These are phyloP conservation scores for Tricholoma hemisulphureum DNA, from an alignment of 768 basidiomycete species.

Conservation along the genomic window DNA sequence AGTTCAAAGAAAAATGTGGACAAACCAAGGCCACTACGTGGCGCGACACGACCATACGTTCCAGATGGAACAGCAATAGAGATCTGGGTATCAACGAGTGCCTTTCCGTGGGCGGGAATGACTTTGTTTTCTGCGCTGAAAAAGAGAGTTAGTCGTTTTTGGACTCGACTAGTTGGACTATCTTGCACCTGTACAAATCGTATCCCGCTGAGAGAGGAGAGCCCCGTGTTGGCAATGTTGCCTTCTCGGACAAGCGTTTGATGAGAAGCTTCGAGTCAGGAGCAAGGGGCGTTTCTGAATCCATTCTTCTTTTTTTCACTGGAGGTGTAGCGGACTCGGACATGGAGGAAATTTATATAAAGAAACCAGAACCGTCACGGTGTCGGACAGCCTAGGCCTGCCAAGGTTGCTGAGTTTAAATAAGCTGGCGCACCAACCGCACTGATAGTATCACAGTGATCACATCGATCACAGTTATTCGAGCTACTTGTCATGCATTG, in stretches of 20 bases:
- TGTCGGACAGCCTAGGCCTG: no score
- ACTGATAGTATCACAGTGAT: no score
- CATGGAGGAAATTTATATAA: slow-evolving; percentile 28
- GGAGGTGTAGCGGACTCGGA: slow-evolving; percentile 36
- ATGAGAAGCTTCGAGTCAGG: slow-evolving; percentile 63
- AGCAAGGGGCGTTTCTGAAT: slow-evolving; percentile 30
- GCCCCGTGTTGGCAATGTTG: slow-evolving; percentile 82
- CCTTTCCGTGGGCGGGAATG: slow-evolving; percentile 89
- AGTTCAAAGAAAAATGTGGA: slow-evolving; percentile 6
- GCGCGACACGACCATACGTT: slow-evolving; percentile 95
- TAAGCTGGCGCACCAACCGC: no score
- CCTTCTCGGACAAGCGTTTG: slow-evolving; percentile 81
- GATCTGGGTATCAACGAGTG: slow-evolving; percentile 85
- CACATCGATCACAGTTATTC: no score
- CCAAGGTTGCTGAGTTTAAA: no score
- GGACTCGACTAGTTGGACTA: background rate
- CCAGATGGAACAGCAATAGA: slow-evolving; percentile 92
- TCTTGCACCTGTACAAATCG: slow-evolving; percentile 83
- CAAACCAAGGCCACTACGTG: slow-evolving; percentile 91
- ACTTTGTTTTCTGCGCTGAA: slow-evolving; percentile 80
- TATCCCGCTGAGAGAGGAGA: slow-evolving; percentile 89
- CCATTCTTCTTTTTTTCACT: slow-evolving; percentile 61
- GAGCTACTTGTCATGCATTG: no score
- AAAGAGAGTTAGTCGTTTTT: slow-evolving; percentile 2
- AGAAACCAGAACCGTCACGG: no score